Evolutionary conservation across 345 rosid species (phyloP).

Genomic region (Heritiera fomes): DNA sequence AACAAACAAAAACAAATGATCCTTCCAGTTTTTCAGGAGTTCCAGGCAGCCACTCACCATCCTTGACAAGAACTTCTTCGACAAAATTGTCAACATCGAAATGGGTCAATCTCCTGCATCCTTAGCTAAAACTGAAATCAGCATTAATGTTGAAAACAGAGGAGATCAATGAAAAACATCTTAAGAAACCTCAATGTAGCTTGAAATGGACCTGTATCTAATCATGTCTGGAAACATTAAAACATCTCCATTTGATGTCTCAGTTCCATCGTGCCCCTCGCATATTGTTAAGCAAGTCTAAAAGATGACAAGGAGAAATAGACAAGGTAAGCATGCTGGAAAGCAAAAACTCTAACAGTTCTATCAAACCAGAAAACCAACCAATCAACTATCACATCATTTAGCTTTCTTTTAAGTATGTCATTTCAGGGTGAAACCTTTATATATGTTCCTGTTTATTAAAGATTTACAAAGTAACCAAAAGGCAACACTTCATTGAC

Average conservation of each 20-base stretch:
- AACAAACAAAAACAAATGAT: constrained; percentile 85
- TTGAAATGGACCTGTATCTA: constrained; percentile 73
- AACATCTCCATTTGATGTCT: constrained; percentile 96
- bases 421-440: neutral
- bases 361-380: neutral
- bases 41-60: constrained; percentile 93
- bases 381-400: constrained; percentile 11
- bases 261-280: constrained; percentile 97
- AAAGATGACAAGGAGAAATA: constrained; percentile 16
- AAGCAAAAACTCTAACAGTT: neutral
- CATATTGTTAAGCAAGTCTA: constrained; percentile 92
- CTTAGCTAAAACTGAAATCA: constrained; percentile 24
- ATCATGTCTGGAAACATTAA: constrained; percentile 97
- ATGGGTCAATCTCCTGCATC: constrained; percentile 96
- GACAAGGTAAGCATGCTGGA: constrained; percentile 2
- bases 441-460: neutral
- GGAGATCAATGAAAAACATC: constrained; percentile 1
- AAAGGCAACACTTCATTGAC: neutral
- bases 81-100: constrained; percentile 98
- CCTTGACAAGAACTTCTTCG: constrained; percentile 95
- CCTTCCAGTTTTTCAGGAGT: constrained; percentile 82
- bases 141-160: constrained; percentile 15
- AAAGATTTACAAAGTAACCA: neutral
- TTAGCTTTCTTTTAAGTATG: neutral
- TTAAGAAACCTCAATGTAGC: constrained; percentile 15